A percentile compares a stretch with the other conserved stretches of the same genome.
phyloP scores from a whole-genome alignment of 495 filamentous ascomycete species.

The Neurospora terricola region DNA sequence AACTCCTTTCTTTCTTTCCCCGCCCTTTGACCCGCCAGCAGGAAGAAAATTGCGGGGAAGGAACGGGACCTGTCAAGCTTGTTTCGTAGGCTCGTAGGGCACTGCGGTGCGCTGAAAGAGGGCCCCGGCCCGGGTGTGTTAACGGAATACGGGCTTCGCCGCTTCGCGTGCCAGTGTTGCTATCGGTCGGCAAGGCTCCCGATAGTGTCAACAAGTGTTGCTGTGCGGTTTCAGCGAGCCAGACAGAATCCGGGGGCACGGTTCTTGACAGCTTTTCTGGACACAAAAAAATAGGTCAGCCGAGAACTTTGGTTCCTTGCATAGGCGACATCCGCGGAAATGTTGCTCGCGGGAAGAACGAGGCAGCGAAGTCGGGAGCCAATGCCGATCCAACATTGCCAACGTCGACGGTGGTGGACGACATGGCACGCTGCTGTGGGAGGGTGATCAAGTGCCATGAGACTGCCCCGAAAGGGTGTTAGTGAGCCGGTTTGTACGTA shows the following conservation, averaged over 20 bases:
- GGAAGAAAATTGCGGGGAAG: not conserved
- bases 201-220: not conserved
- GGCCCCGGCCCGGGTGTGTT: not conserved
- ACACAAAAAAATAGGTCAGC: not conserved
- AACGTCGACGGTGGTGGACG: not conserved
- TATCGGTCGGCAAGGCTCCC: not conserved
- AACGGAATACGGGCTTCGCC: not conserved
- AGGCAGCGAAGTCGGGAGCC: constrained; percentile 3
- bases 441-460: constrained; percentile 5
- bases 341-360: constrained; percentile 4
- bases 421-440: not conserved
- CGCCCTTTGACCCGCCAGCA: not conserved
- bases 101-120: not conserved
- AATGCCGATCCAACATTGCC: constrained; percentile 10
- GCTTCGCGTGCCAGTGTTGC: not conserved
- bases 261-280: not conserved
- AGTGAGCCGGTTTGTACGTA: constrained; percentile 26
- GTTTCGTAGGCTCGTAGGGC: not conserved
- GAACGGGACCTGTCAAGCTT: not conserved
- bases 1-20: not conserved
- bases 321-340: constrained; percentile 18
- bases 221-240: not conserved
- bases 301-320: not conserved
- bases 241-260: not conserved
- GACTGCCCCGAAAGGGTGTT: constrained; percentile 11